phyloP scores from a whole-genome alignment of 345 rosid genomes.

The Iberis pinnata region DNA sequence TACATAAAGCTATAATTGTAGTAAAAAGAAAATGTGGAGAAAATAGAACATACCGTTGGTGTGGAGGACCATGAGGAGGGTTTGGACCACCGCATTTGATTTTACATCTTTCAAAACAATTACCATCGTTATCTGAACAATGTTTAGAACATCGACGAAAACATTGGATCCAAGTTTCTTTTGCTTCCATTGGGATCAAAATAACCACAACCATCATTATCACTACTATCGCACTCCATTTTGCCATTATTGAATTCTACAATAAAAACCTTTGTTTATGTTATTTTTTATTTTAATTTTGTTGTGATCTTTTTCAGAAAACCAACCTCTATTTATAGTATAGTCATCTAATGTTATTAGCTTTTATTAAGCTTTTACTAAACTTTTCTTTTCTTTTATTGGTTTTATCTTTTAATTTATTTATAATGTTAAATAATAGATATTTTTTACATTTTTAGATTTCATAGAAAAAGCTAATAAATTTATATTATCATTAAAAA shows the following conservation, averaged over 20 bases:
- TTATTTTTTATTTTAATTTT: neutral
- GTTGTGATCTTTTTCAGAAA: neutral
- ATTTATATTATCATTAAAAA: no score
- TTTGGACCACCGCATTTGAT: conserved; percentile 25
- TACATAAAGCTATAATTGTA: no score
- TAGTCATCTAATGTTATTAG: no score
- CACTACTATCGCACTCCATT: conserved; percentile 14
- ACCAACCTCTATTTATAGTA: conserved; percentile 20
- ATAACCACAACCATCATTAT: conserved; percentile 3
- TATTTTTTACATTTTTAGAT: no score
- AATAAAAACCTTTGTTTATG: neutral
- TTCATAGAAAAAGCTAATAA: no score
- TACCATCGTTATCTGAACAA: neutral
- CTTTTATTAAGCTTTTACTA: no score
- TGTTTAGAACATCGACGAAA: neutral
- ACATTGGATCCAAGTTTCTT: neutral
- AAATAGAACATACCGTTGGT: no score
- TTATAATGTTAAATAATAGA: no score
- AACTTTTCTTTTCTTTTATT: no score
- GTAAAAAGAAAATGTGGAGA: no score
- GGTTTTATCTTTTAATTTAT: no score
- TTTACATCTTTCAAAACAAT: conserved; percentile 14
- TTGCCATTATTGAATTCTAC: conserved; percentile 13
- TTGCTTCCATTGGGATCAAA: neutral
- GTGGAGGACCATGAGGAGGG: conserved; percentile 17